phyloP scores from a whole-genome alignment of 192 early-diverging fungal genomes.

The Coemansia sp. region DNA sequence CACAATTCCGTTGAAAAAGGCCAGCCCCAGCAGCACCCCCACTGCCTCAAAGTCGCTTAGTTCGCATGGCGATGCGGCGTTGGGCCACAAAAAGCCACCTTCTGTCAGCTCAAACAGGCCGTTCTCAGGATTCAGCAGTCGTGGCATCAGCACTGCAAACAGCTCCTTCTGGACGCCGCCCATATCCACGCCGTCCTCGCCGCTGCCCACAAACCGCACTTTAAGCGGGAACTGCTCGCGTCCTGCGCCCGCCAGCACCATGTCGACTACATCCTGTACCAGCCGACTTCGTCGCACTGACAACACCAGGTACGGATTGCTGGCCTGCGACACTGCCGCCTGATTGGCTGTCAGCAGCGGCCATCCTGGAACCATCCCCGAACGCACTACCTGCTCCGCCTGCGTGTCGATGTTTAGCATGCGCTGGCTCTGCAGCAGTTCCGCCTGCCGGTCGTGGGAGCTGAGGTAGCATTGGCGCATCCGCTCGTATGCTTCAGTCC shows the following conservation, averaged over 20 bases:
- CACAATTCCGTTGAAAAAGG: conserved; percentile 81
- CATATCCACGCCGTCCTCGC: conserved; percentile 92
- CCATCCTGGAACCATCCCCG: conserved; percentile 28
- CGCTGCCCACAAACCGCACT: conserved; percentile 81
- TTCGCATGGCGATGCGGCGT: conserved; percentile 59
- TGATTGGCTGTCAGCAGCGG: conserved; percentile 25
- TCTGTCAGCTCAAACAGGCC: conserved; percentile 66
- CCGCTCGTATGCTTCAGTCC: conserved; percentile 25
- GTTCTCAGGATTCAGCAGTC: conserved; percentile 69
- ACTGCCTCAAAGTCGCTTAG: conserved; percentile 73
- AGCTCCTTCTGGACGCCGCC: conserved; percentile 97
- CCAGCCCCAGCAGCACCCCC: conserved; percentile 88
- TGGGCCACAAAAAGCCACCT: conserved; percentile 67
- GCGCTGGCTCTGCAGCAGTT: conserved; percentile 31
- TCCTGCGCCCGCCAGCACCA: conserved; percentile 8
- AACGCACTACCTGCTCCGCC: conserved; percentile 31
- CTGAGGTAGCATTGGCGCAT: conserved; percentile 33
- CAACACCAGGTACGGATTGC: conserved; percentile 72
- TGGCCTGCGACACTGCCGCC: conserved; percentile 13
- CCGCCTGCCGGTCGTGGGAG: conserved; percentile 41
- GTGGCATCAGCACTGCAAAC: conserved; percentile 73
- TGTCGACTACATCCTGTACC: conserved; percentile 71
- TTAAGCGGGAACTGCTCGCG: conserved; percentile 39
- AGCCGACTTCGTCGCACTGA: conserved; percentile 67
- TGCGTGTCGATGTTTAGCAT: conserved; percentile 37